phyloP scores from a whole-genome alignment of 768 basidiomycete genomes.

The Hydnum rufescens region DNA sequence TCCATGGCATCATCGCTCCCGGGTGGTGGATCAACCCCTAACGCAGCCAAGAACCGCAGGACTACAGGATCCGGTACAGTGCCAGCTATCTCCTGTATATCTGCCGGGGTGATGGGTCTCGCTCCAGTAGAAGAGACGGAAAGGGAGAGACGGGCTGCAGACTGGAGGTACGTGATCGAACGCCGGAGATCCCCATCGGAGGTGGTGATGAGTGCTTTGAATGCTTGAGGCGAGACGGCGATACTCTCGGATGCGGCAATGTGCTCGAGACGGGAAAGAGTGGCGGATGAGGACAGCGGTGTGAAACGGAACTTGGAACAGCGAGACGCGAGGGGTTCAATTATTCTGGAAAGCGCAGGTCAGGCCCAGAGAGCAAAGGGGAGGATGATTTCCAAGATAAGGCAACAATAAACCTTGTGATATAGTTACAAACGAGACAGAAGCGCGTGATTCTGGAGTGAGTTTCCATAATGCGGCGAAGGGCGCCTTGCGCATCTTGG shows the following conservation, averaged over 20 bases:
- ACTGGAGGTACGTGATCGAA: constrained; percentile 94
- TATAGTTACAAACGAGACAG: constrained; percentile 97
- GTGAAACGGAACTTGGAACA: constrained; percentile 99
- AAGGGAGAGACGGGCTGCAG: constrained; percentile 75
- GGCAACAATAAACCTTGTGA: constrained; percentile 51
- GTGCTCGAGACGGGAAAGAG: constrained; percentile 50
- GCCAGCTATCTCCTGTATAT: constrained; percentile 94
- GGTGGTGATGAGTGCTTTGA: constrained; percentile 52
- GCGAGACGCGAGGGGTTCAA: constrained; percentile 94
- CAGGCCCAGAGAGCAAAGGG: background rate
- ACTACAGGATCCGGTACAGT: constrained; percentile 69
- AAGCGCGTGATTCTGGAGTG: constrained; percentile 93
- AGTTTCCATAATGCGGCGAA: constrained; percentile 99
- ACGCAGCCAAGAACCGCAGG: constrained; percentile 38
- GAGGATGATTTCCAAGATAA: background rate
- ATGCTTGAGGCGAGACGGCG: constrained; percentile 23
- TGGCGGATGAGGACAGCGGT: constrained; percentile 64
- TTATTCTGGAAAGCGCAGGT: constrained; percentile 41
- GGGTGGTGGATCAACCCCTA: constrained; percentile 44
- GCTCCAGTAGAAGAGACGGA: constrained; percentile 56
- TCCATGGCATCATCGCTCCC: constrained; percentile 32
- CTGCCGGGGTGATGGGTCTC: constrained; percentile 47
- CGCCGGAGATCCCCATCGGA: constrained; percentile 89
- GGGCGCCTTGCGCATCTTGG: constrained; percentile 92
- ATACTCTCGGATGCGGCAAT: constrained; percentile 67